Conservation (phyloP, 306 rosid genomes). For the Rosa lucieae region DNA sequence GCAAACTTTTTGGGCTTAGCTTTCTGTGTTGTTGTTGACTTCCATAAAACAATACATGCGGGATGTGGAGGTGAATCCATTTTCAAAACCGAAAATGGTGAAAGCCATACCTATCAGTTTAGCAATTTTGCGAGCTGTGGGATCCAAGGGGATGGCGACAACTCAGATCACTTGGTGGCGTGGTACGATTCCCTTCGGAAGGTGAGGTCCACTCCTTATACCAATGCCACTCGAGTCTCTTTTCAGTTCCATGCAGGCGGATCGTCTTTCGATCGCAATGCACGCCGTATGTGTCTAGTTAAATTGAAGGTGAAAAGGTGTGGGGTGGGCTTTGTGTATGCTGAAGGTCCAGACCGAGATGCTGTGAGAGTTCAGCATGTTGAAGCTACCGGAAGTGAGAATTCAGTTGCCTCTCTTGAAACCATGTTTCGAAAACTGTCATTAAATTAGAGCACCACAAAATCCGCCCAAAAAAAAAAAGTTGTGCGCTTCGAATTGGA, state of each 20-base stretch:
- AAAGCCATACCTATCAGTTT: not conserved
- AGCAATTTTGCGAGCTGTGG: no score
- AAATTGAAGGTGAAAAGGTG: no score
- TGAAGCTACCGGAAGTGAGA: not conserved
- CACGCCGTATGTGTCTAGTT: no score
- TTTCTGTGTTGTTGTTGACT: not conserved
- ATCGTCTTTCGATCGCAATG: no score
- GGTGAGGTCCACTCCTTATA: not conserved
- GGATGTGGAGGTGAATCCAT: no score
- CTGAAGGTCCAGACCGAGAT: no score
- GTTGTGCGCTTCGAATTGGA: no score
- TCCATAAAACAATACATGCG: no score
- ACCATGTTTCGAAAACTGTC: no score
- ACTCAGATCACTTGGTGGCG: not conserved
- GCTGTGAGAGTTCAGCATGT: not conserved
- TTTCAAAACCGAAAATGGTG: not conserved
- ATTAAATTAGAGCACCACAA: no score
- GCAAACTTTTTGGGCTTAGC: slow-evolving; percentile 7
- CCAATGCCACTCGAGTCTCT: not conserved
- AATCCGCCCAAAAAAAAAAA: no score
- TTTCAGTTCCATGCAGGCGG: not conserved
- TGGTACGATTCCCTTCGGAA: not conserved
- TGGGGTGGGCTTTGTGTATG: no score
- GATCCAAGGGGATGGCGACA: not conserved
- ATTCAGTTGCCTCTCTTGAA: not conserved